A percentile compares a stretch with the other conserved stretches of the same genome.
Conservation (phyloP, 1,284 basidiomycete species). For the Tilletia walkeri region DNA sequence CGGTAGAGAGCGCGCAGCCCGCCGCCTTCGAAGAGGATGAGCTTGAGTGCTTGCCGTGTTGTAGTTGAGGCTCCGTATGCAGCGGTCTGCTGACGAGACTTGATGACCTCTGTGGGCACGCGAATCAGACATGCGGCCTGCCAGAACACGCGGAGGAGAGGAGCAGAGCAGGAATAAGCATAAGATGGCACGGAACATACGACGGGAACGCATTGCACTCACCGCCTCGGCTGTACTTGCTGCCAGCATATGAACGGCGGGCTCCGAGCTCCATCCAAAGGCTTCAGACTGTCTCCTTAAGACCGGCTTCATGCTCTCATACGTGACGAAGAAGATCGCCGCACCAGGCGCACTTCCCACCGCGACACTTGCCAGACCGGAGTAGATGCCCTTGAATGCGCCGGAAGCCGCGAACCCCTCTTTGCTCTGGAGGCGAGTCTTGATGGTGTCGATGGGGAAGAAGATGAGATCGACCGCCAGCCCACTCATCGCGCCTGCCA, state of each 20-base stretch:
- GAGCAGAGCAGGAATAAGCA: background rate
- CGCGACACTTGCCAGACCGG: conserved; percentile 89
- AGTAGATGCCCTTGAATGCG: conserved; percentile 88
- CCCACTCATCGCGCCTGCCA: conserved; percentile 48
- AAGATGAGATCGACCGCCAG: conserved; percentile 74
- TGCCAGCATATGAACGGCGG: conserved; percentile 56
- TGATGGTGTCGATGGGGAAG: conserved; percentile 94
- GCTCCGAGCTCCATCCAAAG: conserved; percentile 23
- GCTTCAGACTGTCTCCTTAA: conserved; percentile 20
- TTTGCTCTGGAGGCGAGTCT: conserved; percentile 85
- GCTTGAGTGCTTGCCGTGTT: conserved; percentile 59
- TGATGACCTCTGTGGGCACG: conserved; percentile 91
- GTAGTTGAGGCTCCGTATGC: conserved; percentile 65
- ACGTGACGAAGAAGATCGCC: conserved; percentile 90
- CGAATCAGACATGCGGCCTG: conserved; percentile 87
- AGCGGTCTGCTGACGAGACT: conserved; percentile 76
- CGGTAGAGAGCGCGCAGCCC: conserved; percentile 69
- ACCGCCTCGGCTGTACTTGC: conserved; percentile 56
- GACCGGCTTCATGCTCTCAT: conserved; percentile 79
- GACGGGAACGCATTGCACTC: conserved; percentile 10
- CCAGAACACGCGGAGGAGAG: background rate
- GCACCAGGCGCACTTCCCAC: conserved; percentile 95
- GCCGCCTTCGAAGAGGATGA: conserved; percentile 63
- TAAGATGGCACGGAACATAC: no score
- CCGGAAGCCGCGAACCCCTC: conserved; percentile 83